phyloP scores from a whole-genome alignment of 202 grass and related monocot genomes.

The Thinopyrum obtusiflorum region DNA sequence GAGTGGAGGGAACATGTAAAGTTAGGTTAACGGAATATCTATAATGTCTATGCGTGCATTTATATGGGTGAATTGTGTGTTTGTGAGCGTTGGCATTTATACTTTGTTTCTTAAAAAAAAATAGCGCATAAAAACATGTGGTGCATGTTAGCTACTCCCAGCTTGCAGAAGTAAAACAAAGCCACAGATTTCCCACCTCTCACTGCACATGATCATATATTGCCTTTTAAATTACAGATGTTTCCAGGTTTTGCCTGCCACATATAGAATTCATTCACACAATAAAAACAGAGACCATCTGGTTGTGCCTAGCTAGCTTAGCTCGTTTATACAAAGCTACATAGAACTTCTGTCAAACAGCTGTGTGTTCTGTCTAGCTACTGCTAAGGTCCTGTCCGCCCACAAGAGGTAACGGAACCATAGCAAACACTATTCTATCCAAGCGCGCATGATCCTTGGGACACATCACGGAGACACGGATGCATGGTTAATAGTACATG shows the following conservation, averaged over 20 bases:
- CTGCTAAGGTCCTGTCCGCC: neutral
- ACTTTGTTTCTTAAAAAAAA: too few relatives aligned
- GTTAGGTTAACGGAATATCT: too few relatives aligned
- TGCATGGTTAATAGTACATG: neutral
- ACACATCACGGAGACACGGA: slow-evolving; percentile 11
- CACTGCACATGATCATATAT: neutral
- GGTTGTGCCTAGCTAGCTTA: neutral
- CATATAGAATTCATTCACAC: neutral
- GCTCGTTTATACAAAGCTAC: neutral
- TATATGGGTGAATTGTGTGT: too few relatives aligned
- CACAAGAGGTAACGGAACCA: neutral
- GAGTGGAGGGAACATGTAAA: neutral
- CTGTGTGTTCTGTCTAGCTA: neutral
- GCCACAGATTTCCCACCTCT: neutral
- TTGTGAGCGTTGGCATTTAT: too few relatives aligned
- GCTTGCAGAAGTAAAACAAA: neutral
- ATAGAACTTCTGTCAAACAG: slow-evolving; percentile 18
- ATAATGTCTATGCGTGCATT: too few relatives aligned
- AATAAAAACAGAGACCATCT: neutral
- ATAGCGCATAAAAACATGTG: neutral
- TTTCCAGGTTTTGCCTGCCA: neutral
- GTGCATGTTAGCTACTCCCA: neutral
- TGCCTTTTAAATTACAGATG: neutral
- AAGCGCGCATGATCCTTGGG: neutral
- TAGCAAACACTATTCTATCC: neutral